These are phyloP conservation scores for Globisporangium camurandrum DNA, from an alignment of 352 stramenopile species.

Conservation along the genomic window DNA sequence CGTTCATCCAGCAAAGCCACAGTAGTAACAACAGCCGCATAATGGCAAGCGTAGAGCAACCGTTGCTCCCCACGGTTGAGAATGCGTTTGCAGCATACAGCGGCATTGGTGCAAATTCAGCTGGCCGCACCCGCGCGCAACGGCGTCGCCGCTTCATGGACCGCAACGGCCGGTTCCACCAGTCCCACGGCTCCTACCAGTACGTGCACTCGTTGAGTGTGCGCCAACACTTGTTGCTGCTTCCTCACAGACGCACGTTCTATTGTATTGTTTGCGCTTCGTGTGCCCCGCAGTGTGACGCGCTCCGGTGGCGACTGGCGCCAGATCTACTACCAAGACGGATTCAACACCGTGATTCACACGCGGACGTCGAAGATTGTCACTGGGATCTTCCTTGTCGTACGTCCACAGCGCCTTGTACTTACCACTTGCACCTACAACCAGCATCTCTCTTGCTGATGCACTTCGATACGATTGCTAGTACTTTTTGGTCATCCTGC, in stretches of 20 bases:
- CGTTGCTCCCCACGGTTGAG: constrained; percentile 21
- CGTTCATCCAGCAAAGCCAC: no score
- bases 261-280: no score
- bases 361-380: constrained; percentile 77
- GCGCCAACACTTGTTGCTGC: neutral
- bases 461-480: constrained; percentile 12
- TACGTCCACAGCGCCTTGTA: constrained; percentile 11
- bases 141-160: constrained; percentile 46
- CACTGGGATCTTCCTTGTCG: constrained; percentile 65
- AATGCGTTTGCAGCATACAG: neutral
- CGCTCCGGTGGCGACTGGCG: constrained; percentile 74
- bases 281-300: constrained; percentile 15
- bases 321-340: constrained; percentile 77
- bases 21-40: no score
- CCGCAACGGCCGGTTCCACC: constrained; percentile 49
- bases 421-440: neutral
- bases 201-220: no score
- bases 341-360: constrained; percentile 86
- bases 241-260: no score
- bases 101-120: no score
- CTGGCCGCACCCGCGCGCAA: neutral
- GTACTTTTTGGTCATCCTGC: constrained; percentile 78
- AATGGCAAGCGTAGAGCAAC: constrained; percentile 21
- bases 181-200: constrained; percentile 69
- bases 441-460: neutral